Base-by-base conservation (phyloP, 2,329 filamentous ascomycete genomes). In the Thelonectria blattea region DNA sequence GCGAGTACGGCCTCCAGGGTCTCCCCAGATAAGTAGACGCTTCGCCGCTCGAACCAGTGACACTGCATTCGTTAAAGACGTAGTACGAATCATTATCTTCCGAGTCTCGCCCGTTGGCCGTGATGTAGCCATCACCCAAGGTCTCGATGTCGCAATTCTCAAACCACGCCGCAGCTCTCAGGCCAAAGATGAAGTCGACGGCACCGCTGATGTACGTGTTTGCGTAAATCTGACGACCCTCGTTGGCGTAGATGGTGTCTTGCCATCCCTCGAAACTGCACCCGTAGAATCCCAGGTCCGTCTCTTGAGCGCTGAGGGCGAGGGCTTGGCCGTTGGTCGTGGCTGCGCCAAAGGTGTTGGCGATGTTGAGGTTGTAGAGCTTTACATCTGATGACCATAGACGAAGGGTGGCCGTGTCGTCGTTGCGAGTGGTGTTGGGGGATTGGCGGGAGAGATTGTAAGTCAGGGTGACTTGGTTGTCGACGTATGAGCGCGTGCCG, bases 161-260 rank as follows among this genome's bases (percentile, higher is more conserved):
- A 17, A 53, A 53, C 51, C 51, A 53, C 4, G 51, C 51, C 6
- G 27, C 27, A 11, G 41, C 51, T 10, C 27, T 45, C 11, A 46
- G 17, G 5, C 51, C 51, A 45, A 46, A 24, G 11, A 53, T 53
- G 17, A 53, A 53, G 51, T 53, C 51, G 11, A 53, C 51, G 9
- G 51, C 51, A 6, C 51, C 51, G 41, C 22, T 53, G 17, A 53
- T 53, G 12, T 37, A 53, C 1, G 51, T 53, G 41, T 46, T 22
- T 1, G 51, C 41, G 14, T 53, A 53, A 2, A 53, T 24, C 18
- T 53, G 51, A 1, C 51, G 51, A 2, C 51, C 51, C 15, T 46
- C 41, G n/a, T 53, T 53, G 51, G 51, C 51, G 10, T 53, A 53
- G 15, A 53, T 22, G n/a, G 51, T 53, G 17, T 53, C 51, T 42